These are phyloP conservation scores for Metschnikowia baotianmanensis DNA, from an alignment of 805 yeast species.

Conservation along the genomic window DNA sequence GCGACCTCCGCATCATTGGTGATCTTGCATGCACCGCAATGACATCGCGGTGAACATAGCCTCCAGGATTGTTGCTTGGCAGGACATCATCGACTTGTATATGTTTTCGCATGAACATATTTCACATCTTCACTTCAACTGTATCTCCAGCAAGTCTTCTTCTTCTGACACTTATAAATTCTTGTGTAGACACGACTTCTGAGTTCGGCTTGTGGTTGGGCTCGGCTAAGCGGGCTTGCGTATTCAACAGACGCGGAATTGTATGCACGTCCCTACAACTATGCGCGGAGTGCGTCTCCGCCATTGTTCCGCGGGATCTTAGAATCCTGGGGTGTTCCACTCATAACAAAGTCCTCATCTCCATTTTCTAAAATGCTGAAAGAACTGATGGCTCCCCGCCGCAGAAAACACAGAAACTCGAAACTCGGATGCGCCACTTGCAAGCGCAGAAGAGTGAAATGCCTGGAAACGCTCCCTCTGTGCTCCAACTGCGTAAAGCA, in stretches of 20 bases:
- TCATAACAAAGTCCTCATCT: not conserved
- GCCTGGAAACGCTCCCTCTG: constrained; percentile 37
- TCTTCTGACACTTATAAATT: too few relatives aligned
- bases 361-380: constrained; percentile 1
- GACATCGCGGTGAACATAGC: too few relatives aligned
- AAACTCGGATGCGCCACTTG: constrained; percentile 20
- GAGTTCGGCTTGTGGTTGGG: too few relatives aligned
- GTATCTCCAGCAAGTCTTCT: too few relatives aligned
- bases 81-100: too few relatives aligned
- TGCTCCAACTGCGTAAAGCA: constrained; percentile 42
- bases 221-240: too few relatives aligned
- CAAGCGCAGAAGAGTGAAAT: constrained; percentile 20
- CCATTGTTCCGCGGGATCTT: not conserved
- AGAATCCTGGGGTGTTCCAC: not conserved
- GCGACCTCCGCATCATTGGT: constrained; percentile 2
- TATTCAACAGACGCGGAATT: not conserved
- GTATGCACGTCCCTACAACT: constrained; percentile 1
- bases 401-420: constrained; percentile 27
- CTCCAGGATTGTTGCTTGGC: too few relatives aligned
- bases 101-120: not conserved
- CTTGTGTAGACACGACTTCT: too few relatives aligned
- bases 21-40: not conserved
- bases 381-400: constrained; percentile 9
- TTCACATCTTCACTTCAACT: not conserved
- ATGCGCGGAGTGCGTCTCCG: constrained; percentile 2